Conservation (phyloP, 2,329 filamentous ascomycete species). For the Xylaria sp. region DNA sequence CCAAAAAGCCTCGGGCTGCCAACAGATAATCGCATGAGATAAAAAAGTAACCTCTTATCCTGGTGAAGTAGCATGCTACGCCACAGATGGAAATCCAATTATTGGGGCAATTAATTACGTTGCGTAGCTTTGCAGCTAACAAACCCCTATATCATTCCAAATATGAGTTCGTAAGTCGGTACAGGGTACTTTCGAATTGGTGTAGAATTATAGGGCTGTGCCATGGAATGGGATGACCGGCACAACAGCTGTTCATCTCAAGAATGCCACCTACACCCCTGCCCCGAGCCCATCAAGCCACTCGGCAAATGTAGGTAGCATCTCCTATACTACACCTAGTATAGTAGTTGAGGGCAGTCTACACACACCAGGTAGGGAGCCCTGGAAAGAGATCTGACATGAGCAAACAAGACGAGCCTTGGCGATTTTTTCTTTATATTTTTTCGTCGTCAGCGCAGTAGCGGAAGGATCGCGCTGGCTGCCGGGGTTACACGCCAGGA, state of each 20-base stretch:
- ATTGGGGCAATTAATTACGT: conserved; percentile 16
- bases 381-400: conserved; percentile 20
- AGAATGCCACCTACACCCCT: conserved; percentile 17
- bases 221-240: conserved; percentile 7
- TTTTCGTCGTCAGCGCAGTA: conserved; percentile 20
- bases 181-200: conserved; percentile 6
- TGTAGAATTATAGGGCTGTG: conserved; percentile 22
- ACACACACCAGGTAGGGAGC: background rate
- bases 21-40: background rate
- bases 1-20: background rate
- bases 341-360: background rate
- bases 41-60: background rate
- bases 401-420: conserved; percentile 18
- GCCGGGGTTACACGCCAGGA: conserved; percentile 37
- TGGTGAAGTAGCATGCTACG: background rate
- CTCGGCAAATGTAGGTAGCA: conserved; percentile 23
- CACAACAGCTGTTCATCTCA: background rate
- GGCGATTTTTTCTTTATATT: background rate
- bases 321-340: background rate
- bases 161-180: conserved; percentile 13
- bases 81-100: conserved; percentile 4
- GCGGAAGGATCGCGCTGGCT: conserved; percentile 31
- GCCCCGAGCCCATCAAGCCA: conserved; percentile 24
- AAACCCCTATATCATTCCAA: conserved; percentile 26
- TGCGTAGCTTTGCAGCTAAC: conserved; percentile 4